Conservation (phyloP, 2,329 filamentous ascomycete species). For the Sclerotiophoma versabilis region DNA sequence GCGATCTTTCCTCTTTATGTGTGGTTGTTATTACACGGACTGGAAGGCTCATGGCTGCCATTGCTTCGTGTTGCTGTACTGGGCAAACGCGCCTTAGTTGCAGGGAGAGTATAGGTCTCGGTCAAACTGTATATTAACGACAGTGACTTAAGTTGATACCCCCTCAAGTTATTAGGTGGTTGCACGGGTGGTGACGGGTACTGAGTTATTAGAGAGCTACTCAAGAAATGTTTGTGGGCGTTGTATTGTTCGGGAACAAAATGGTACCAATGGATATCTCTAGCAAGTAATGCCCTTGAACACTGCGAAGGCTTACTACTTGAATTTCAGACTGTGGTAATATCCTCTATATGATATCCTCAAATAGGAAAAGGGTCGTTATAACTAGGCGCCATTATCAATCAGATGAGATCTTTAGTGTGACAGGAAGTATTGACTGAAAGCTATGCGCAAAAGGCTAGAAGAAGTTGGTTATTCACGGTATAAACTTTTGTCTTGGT, state of each 20-base stretch:
- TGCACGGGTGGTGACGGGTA: too few species aligned
- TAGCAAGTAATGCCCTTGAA: neutral
- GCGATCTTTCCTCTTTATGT: neutral
- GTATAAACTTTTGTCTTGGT: too few species aligned
- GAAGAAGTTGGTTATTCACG: too few species aligned
- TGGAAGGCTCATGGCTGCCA: neutral
- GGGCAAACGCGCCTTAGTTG: neutral
- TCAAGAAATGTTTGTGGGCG: neutral
- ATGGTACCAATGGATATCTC: neutral
- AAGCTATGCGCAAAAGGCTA: too few species aligned
- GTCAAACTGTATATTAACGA: neutral
- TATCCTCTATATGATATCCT: too few species aligned
- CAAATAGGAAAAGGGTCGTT: too few species aligned
- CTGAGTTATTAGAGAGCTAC: neutral
- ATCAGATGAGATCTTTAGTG: too few species aligned
- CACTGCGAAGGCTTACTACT: too few species aligned
- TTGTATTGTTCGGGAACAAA: neutral
- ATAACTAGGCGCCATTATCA: too few species aligned
- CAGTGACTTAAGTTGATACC: neutral
- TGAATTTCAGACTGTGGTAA: neutral
- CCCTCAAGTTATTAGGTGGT: neutral
- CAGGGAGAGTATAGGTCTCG: neutral
- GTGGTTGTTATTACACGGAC: neutral
- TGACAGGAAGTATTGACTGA: too few species aligned
- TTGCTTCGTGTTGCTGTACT: neutral